phyloP scores from a whole-genome alignment of 2,329 filamentous ascomycete genomes.

The Pseudocercospora crystallina region DNA sequence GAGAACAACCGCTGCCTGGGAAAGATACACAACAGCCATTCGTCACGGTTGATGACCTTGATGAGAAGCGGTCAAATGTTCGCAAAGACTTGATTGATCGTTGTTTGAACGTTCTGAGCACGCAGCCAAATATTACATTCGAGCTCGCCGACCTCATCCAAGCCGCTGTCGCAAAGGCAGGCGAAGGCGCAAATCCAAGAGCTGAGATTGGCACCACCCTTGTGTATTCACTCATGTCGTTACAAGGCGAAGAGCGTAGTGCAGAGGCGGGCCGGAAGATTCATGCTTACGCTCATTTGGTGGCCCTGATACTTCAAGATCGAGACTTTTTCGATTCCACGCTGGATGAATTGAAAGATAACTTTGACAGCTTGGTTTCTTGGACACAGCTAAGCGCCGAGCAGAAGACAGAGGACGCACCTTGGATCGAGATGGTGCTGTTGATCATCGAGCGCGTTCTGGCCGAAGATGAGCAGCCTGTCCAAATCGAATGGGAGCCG shows the following conservation, averaged over 20 bases:
- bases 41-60: slow-evolving; percentile 74
- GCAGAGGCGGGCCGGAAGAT: slow-evolving; percentile 66
- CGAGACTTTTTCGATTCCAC: slow-evolving; percentile 76
- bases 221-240: slow-evolving; percentile 75
- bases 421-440: slow-evolving; percentile 89
- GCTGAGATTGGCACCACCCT: slow-evolving; percentile 80
- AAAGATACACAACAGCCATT: slow-evolving; percentile 38
- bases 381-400: slow-evolving; percentile 74
- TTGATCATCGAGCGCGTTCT: slow-evolving; percentile 87
- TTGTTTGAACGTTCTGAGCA: slow-evolving; percentile 84
- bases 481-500: slow-evolving; percentile 66
- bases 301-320: slow-evolving; percentile 85
- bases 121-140: slow-evolving; percentile 83
- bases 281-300: slow-evolving; percentile 85
- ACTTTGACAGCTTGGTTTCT: slow-evolving; percentile 70
- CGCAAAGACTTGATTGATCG: slow-evolving; percentile 80
- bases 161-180: slow-evolving; percentile 65
- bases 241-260: slow-evolving; percentile 54
- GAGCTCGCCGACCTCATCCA: slow-evolving; percentile 86
- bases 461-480: slow-evolving; percentile 82
- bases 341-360: slow-evolving; percentile 71
- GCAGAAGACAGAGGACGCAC: slow-evolving; percentile 72
- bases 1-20: slow-evolving; percentile 6
- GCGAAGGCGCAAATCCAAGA: slow-evolving; percentile 58
- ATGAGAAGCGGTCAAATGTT: slow-evolving; percentile 70